phyloP scores from a whole-genome alignment of 345 rosid genomes.

The Citrus hindsii region DNA sequence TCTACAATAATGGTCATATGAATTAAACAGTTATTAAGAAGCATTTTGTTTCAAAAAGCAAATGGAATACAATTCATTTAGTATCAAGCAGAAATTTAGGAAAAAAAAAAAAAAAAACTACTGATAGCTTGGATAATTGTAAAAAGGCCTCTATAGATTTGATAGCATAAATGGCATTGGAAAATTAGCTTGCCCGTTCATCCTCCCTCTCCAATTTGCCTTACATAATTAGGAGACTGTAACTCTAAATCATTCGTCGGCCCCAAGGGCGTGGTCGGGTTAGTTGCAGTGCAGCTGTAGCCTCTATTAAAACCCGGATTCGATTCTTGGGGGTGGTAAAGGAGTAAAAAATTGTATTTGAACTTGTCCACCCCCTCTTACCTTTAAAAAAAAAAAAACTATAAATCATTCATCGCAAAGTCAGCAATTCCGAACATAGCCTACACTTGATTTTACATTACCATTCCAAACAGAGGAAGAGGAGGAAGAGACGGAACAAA shows the following conservation, averaged over 20 bases:
- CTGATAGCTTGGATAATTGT: neutral
- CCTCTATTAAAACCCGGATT: too few species aligned
- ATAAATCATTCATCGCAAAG: neutral
- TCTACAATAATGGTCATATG: neutral
- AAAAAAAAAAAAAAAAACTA: too few species aligned
- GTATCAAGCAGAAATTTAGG: too few species aligned
- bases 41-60: neutral
- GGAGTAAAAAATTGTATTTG: too few species aligned
- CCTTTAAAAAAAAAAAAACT: too few species aligned
- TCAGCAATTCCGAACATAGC: too few species aligned
- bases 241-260: neutral
- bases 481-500: neutral
- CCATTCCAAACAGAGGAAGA: neutral
- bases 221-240: neutral
- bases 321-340: too few species aligned
- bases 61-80: neutral
- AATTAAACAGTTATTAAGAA: neutral
- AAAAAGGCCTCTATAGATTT: neutral
- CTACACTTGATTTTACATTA: neutral
- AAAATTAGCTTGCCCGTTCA: neutral
- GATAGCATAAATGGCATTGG: neutral
- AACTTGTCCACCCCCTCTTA: too few species aligned
- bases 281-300: too few species aligned
- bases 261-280: too few species aligned
- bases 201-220: neutral